These are phyloP conservation scores for Dichotomocladium elegans DNA, from an alignment of 371 early-diverging fungal species.

Conservation along the genomic window DNA sequence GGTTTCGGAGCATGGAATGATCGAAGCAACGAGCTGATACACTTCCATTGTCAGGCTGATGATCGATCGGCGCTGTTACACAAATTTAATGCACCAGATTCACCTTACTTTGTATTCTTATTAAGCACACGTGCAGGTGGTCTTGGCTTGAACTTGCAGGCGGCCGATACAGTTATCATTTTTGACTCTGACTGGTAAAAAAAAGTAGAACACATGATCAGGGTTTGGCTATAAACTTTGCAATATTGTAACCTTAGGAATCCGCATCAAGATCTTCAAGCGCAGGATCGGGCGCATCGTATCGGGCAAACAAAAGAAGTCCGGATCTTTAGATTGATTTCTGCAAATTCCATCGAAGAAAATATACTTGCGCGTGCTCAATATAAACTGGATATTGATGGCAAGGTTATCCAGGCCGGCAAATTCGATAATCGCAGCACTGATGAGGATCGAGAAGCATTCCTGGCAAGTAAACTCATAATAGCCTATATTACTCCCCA, in stretches of 20 bases:
- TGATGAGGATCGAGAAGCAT: conserved; percentile 86
- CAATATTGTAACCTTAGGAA: conserved; percentile 52
- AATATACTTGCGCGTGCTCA: conserved; percentile 92
- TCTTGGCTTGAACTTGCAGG: conserved; percentile 97
- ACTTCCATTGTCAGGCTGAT: conserved; percentile 42
- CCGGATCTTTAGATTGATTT: conserved; percentile 93
- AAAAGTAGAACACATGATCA: not conserved
- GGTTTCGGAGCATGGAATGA: not conserved
- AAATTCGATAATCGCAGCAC: conserved; percentile 97
- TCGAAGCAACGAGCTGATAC: not conserved
- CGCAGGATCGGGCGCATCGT: conserved; percentile 99
- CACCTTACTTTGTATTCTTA: conserved; percentile 89
- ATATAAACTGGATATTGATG: conserved; percentile 94
- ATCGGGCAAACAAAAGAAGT: conserved; percentile 99
- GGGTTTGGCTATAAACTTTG: not conserved
- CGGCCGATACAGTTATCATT: conserved; percentile 99
- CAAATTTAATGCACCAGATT: conserved; percentile 77
- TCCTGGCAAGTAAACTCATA: conserved; percentile 45
- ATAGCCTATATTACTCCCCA: too few relatives aligned
- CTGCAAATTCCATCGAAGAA: conserved; percentile 94
- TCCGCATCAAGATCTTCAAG: conserved; percentile 98
- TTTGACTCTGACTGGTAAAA: conserved; percentile 96
- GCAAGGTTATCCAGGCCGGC: conserved; percentile 98
- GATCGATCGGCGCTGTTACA: conserved; percentile 82
- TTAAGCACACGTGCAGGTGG: conserved; percentile 99